Evolutionary conservation across 768 basidiomycete species (phyloP).

Genomic region (Wakefieldia striispora): DNA sequence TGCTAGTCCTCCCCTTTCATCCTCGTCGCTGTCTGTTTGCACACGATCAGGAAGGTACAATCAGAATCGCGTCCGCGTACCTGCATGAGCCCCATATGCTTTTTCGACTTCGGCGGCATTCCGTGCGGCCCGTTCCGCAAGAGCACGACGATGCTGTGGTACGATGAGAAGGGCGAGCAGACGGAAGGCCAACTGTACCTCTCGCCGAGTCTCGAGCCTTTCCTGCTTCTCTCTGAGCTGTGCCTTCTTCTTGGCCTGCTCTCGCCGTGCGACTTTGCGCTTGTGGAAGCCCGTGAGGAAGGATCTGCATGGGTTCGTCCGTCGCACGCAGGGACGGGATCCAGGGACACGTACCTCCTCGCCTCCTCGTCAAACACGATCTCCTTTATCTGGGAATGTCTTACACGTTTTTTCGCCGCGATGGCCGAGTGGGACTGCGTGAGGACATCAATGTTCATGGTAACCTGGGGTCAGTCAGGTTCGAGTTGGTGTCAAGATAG

Average conservation of each 20-base stretch:
- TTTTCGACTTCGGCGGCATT: constrained; percentile 78
- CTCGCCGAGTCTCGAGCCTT: constrained; percentile 68
- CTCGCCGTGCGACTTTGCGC: constrained; percentile 81
- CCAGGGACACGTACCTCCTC: constrained; percentile 49
- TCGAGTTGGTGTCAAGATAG: not conserved
- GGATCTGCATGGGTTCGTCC: constrained; percentile 49
- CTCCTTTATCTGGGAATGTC: constrained; percentile 68
- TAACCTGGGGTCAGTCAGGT: not conserved
- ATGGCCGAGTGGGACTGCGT: constrained; percentile 62
- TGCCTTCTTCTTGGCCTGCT: constrained; percentile 73
- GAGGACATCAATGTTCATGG: constrained; percentile 53
- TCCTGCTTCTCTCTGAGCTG: constrained; percentile 75
- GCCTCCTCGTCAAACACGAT: constrained; percentile 86
- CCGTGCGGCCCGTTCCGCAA: constrained; percentile 72
- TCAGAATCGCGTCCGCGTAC: constrained; percentile 30
- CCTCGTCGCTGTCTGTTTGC: constrained; percentile 33
- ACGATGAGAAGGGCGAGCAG: constrained; percentile 11
- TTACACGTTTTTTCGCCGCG: constrained; percentile 66
- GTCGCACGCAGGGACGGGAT: constrained; percentile 19
- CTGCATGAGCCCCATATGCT: constrained; percentile 57
- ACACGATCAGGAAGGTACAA: constrained; percentile 11
- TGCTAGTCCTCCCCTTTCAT: constrained; percentile 48
- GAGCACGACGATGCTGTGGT: constrained; percentile 67
- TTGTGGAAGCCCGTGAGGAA: constrained; percentile 94
- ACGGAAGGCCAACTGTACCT: constrained; percentile 48